Percentiles rank a stretch among this genome's conserved stretches.
These are phyloP conservation scores for Rhizoclosmatium globosum DNA, from an alignment of 192 early-diverging fungal genomes.

Conservation along the genomic window DNA sequence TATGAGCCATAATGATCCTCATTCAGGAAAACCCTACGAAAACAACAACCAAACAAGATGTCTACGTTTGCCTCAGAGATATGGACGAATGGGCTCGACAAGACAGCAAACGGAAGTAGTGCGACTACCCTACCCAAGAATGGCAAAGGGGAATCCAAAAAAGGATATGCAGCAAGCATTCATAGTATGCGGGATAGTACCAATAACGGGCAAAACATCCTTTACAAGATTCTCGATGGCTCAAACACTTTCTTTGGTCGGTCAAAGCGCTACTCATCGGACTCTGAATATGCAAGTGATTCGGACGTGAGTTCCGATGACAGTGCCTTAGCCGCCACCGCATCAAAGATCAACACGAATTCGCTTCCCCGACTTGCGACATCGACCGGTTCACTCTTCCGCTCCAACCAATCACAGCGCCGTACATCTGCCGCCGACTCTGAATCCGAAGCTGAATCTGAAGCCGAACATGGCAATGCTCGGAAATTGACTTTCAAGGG, in stretches of 20 bases:
- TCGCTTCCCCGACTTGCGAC: background rate
- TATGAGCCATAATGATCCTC: too few relatives aligned
- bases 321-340: conserved; percentile 3
- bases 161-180: too few relatives aligned
- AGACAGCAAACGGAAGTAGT: too few relatives aligned
- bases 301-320: conserved; percentile 9
- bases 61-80: too few relatives aligned
- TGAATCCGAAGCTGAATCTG: conserved; percentile 27
- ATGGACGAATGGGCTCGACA: too few relatives aligned
- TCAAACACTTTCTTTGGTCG: conserved; percentile 31
- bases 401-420: background rate
- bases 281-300: conserved; percentile 41
- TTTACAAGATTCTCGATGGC: background rate
- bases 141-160: too few relatives aligned
- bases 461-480: conserved; percentile 1
- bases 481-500: conserved; percentile 6
- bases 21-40: too few relatives aligned
- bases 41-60: too few relatives aligned
- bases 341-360: background rate
- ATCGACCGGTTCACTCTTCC: background rate
- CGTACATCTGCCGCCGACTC: background rate
- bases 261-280: conserved; percentile 43
- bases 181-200: too few relatives aligned
- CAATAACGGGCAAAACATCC: too few relatives aligned
- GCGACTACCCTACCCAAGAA: too few relatives aligned